These are phyloP conservation scores for Phialophora expanda DNA, from an alignment of 2,329 filamentous ascomycete genomes.

Conservation along the genomic window DNA sequence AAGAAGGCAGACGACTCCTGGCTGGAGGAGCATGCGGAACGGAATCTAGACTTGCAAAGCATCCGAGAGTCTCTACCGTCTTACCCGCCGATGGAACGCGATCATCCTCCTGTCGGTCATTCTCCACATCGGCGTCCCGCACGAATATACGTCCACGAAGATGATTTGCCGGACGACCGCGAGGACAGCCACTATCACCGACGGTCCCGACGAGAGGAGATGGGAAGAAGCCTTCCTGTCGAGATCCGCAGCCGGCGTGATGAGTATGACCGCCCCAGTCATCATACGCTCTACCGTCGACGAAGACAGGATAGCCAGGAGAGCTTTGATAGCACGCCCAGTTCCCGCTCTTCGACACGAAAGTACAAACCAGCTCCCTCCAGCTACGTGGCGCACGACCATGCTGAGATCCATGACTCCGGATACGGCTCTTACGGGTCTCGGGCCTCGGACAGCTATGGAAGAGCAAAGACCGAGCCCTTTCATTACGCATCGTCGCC, in stretches of 20 bases:
- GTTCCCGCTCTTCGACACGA: conserved; percentile 26
- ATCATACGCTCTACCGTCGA: conserved; percentile 21
- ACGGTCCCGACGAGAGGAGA: conserved; percentile 18
- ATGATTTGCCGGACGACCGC: conserved; percentile 17
- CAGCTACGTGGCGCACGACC: conserved; percentile 28
- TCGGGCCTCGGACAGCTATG: conserved; percentile 28
- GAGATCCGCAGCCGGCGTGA: conserved; percentile 27
- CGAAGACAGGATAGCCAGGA: conserved; percentile 36
- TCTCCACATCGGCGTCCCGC: conserved; percentile 16
- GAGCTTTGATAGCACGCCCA: conserved; percentile 33
- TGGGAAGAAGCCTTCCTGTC: conserved; percentile 23
- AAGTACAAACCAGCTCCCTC: conserved; percentile 27
- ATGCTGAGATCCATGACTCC: conserved; percentile 32
- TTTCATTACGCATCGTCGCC: conserved; percentile 29
- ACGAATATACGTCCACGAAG: conserved; percentile 23
- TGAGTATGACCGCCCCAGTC: conserved; percentile 19
- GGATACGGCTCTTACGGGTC: conserved; percentile 37
- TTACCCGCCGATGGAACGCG: conserved; percentile 15
- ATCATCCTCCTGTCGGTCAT: conserved; percentile 15
- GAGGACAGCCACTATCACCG: conserved; percentile 16
- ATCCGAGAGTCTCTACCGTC: conserved; percentile 31
- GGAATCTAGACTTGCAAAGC: conserved; percentile 33
- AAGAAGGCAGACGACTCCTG: conserved; percentile 37
- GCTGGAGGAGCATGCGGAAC: conserved; percentile 37
- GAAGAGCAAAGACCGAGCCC: conserved; percentile 33